Percentiles rank a stretch among this genome's conserved stretches.
Evolutionary conservation across 179 eudicot genomes (phyloP).

Genomic region (Beta macrorhiza): DNA sequence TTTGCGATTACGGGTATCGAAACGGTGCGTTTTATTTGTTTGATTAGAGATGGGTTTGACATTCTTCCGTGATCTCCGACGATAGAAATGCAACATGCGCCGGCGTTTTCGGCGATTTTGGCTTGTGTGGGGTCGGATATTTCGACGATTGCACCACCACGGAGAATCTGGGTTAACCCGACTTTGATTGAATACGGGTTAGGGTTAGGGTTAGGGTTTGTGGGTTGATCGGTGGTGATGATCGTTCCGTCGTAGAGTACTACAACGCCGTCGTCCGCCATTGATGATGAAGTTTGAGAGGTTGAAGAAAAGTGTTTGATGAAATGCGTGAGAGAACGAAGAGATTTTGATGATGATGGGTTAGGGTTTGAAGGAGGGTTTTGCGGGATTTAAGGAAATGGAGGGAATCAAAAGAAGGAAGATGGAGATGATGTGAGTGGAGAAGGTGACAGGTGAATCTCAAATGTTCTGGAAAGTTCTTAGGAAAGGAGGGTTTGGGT

Average conservation of each 20-base stretch:
- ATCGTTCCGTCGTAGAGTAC: constrained; percentile 62
- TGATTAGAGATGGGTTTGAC: constrained; percentile 63
- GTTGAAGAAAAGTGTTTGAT: constrained; percentile 21
- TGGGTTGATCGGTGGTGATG: constrained; percentile 46
- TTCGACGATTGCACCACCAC: constrained; percentile 70
- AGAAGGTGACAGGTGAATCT: constrained; percentile 13
- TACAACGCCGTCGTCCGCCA: constrained; percentile 75
- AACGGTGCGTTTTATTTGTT: constrained; percentile 56
- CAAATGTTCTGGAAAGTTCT: constrained; percentile 35
- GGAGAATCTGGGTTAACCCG: constrained; percentile 63
- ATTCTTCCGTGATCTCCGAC: constrained; percentile 39
- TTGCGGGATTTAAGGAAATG: neutral
- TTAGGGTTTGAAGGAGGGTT: neutral
- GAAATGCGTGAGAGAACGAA: constrained; percentile 25
- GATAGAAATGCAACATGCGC: constrained; percentile 67
- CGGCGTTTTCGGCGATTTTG: constrained; percentile 76
- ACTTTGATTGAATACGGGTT: constrained; percentile 62
- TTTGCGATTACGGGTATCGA: constrained; percentile 64
- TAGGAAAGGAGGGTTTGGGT: neutral
- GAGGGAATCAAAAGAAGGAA: constrained; percentile 2
- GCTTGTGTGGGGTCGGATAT: constrained; percentile 57
- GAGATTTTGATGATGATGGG: constrained; percentile 9
- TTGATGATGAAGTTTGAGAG: constrained; percentile 16
- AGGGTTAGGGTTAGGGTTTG: constrained; percentile 37
- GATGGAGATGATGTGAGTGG: neutral